phyloP scores from a whole-genome alignment of 257 asterid species.

The Mentha longifolia region DNA sequence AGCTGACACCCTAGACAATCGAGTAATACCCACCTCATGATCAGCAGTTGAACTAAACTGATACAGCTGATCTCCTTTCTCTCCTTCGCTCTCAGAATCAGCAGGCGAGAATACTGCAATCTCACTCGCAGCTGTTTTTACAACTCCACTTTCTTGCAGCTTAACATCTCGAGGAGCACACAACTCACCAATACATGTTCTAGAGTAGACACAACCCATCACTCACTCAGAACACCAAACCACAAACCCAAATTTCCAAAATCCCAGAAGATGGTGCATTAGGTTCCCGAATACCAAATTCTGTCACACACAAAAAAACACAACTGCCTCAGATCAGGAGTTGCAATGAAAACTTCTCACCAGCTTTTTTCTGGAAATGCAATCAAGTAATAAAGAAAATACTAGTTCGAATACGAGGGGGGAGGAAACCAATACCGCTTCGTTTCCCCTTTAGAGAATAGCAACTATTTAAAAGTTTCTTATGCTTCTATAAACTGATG shows the following conservation, averaged over 20 bases:
- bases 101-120: slow-evolving; percentile 61
- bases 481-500: not conserved
- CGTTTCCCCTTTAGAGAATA: slow-evolving; percentile 14
- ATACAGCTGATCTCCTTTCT: slow-evolving; percentile 56
- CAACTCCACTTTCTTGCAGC: slow-evolving; percentile 53
- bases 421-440: not conserved
- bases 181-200: slow-evolving; percentile 80
- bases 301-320: slow-evolving; percentile 18
- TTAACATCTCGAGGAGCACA: slow-evolving; percentile 71
- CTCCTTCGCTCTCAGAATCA: slow-evolving; percentile 58
- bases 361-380: slow-evolving; percentile 20
- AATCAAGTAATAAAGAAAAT: slow-evolving; percentile 8
- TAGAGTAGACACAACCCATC: slow-evolving; percentile 95
- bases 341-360: not conserved
- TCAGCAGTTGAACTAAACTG: slow-evolving; percentile 60
- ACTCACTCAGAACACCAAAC: slow-evolving; percentile 46
- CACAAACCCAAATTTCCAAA: slow-evolving; percentile 42
- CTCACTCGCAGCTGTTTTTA: slow-evolving; percentile 54
- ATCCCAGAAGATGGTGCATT: slow-evolving; percentile 47
- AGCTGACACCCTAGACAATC: slow-evolving; percentile 78
- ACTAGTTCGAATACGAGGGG: not conserved
- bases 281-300: slow-evolving; percentile 29
- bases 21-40: slow-evolving; percentile 72
- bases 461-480: not conserved
- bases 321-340: slow-evolving; percentile 24